Conservation (phyloP, 495 filamentous ascomycete genomes). For the Aspergillus conjunctus region DNA sequence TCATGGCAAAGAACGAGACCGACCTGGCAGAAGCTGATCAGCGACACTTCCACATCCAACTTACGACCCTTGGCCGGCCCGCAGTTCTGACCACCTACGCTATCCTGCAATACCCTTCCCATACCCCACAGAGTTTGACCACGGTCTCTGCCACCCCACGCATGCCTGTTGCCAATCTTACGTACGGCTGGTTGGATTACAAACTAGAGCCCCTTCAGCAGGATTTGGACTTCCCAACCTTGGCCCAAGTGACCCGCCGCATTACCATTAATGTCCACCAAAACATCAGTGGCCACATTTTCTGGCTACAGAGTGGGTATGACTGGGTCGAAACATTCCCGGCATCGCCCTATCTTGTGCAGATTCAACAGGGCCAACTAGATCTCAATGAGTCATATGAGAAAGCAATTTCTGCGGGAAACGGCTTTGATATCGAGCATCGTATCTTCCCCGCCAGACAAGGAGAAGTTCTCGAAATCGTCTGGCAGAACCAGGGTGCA, state of each 20-base stretch:
- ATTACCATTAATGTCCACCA: slow-evolving; percentile 49
- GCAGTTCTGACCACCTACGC: slow-evolving; percentile 49
- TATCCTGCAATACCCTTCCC: slow-evolving; percentile 49
- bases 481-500: slow-evolving; percentile 53
- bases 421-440: slow-evolving; percentile 55
- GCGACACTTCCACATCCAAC: slow-evolving; percentile 54
- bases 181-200: slow-evolving; percentile 56
- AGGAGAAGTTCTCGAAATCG: slow-evolving; percentile 63
- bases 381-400: slow-evolving; percentile 43
- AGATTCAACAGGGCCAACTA: slow-evolving; percentile 53
- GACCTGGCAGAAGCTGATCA: slow-evolving; percentile 27
- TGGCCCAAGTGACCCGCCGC: slow-evolving; percentile 55
- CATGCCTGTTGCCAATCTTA: slow-evolving; percentile 40
- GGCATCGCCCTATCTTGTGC: slow-evolving; percentile 54
- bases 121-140: slow-evolving; percentile 24
- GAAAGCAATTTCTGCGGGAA: slow-evolving; percentile 19
- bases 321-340: slow-evolving; percentile 49
- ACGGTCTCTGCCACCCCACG: slow-evolving; percentile 28
- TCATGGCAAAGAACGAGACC: slow-evolving; percentile 46
- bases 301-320: slow-evolving; percentile 47
- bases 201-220: slow-evolving; percentile 45
- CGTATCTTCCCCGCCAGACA: slow-evolving; percentile 54
- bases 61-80: slow-evolving; percentile 53
- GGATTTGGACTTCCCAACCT: slow-evolving; percentile 42
- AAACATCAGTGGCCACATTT: slow-evolving; percentile 43